These are phyloP conservation scores for Suzukiozyma palmioleophila DNA, from an alignment of 1,139 yeast species.

Conservation along the genomic window DNA sequence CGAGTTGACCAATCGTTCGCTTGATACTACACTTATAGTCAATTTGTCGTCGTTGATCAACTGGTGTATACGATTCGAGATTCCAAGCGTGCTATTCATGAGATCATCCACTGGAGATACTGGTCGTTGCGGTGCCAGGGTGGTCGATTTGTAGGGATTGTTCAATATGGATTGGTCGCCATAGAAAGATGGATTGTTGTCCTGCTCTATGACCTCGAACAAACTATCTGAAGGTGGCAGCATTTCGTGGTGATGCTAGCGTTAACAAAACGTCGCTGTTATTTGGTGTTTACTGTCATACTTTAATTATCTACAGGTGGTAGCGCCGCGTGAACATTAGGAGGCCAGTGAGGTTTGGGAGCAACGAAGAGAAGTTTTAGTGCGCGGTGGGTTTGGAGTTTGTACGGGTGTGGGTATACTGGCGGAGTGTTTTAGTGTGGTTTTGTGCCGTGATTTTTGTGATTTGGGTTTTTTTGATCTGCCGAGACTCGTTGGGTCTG, in stretches of 20 bases:
- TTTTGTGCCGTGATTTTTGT: no score
- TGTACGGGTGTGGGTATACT: no score
- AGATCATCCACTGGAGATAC: conserved; percentile 15
- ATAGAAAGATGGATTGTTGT: conserved; percentile 45
- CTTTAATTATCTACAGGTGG: no score
- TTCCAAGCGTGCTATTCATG: conserved; percentile 34
- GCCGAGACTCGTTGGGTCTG: no score
- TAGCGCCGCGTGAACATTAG: no score
- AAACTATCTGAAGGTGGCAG: conserved; percentile 10
- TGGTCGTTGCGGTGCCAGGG: conserved; percentile 4
- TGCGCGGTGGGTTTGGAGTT: no score
- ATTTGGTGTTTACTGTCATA: neutral
- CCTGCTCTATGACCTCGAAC: conserved; percentile 44
- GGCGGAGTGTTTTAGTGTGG: no score
- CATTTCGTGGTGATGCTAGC: conserved; percentile 4
- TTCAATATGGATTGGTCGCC: conserved; percentile 27
- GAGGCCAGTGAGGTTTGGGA: no score
- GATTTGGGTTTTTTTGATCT: no score
- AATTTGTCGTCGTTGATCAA: conserved; percentile 26
- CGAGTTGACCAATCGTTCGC: conserved; percentile 36
- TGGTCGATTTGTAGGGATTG: conserved; percentile 20
- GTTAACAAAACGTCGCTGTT: neutral
- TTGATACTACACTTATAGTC: conserved; percentile 28
- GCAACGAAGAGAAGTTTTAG: no score
- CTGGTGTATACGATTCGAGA: conserved; percentile 33